A percentile compares a stretch with the other conserved stretches of the same genome.
phyloP scores from a whole-genome alignment of 331 rosid species.

The Acacia concinna region DNA sequence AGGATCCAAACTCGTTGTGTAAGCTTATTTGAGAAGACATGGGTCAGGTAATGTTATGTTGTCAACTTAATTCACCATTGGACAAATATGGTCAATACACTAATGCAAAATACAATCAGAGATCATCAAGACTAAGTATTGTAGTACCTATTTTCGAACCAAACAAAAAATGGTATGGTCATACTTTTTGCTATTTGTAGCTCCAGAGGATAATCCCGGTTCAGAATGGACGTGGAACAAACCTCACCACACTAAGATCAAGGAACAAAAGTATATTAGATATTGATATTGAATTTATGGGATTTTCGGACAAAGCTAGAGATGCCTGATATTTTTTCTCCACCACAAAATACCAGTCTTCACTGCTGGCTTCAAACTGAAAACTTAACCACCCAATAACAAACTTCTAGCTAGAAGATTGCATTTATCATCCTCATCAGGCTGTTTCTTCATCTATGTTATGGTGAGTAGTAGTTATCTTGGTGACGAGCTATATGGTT shows the following conservation, averaged over 20 bases:
- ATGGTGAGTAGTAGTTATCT: constrained; percentile 18
- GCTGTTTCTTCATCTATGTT: constrained; percentile 31
- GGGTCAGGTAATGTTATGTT: too few species aligned
- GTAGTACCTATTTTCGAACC: too few species aligned
- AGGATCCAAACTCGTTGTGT: too few species aligned
- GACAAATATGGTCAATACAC: too few species aligned
- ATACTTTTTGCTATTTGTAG: too few species aligned
- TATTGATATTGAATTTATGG: background rate
- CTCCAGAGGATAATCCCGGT: background rate
- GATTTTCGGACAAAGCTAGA: background rate
- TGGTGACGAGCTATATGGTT: background rate
- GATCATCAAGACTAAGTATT: too few species aligned
- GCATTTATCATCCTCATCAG: constrained; percentile 27
- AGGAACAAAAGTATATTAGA: background rate
- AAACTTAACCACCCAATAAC: background rate
- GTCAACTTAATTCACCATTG: too few species aligned
- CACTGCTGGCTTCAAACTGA: background rate
- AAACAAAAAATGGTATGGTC: too few species aligned
- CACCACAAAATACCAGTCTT: background rate
- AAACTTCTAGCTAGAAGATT: constrained; percentile 36
- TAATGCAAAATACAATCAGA: too few species aligned
- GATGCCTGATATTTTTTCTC: background rate
- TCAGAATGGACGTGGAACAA: constrained; percentile 7
- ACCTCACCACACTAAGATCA: background rate
- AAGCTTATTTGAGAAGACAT: too few species aligned